Conservation (phyloP, 148 eudicot species). For the Nepenthes mirabilis region DNA sequence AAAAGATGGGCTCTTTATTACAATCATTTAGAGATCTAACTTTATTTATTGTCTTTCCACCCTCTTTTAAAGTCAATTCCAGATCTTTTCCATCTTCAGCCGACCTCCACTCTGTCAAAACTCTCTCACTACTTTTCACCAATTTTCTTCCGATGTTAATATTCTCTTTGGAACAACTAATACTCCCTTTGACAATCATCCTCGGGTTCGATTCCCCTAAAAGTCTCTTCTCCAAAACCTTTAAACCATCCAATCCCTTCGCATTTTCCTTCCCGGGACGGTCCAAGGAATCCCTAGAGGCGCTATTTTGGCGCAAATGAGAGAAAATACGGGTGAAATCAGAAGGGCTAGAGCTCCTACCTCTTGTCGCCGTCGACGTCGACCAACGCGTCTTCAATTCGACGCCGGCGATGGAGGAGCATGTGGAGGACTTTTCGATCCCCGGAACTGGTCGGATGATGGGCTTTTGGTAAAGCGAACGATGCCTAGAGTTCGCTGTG, state of each 20-base stretch:
- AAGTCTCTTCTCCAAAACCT: not conserved
- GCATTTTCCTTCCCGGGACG: slow-evolving; percentile 1
- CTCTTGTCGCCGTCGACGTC: slow-evolving; percentile 49
- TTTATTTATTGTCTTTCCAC: not conserved
- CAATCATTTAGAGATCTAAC: slow-evolving; percentile 2
- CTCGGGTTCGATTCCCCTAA: too few relatives aligned
- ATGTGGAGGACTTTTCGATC: too few relatives aligned
- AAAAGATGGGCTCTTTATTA: slow-evolving; percentile 7
- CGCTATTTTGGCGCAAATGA: slow-evolving; percentile 43
- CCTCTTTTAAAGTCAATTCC: not conserved
- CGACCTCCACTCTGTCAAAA: too few relatives aligned
- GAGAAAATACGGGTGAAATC: slow-evolving; percentile 34
- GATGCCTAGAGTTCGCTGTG: slow-evolving; percentile 33
- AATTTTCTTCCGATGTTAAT: slow-evolving; percentile 1
- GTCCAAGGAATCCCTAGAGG: slow-evolving; percentile 10
- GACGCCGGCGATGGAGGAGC: too few relatives aligned
- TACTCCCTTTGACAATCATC: slow-evolving; percentile 2
- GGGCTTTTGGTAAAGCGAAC: slow-evolving; percentile 36
- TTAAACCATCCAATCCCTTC: too few relatives aligned
- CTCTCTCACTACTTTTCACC: not conserved
- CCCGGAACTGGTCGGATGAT: not conserved
- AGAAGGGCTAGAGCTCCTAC: slow-evolving; percentile 80
- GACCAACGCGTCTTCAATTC: too few relatives aligned
- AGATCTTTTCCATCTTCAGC: slow-evolving; percentile 5
- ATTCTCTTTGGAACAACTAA: slow-evolving; percentile 13